These are phyloP conservation scores for Radiomyces spectabilis DNA, from an alignment of 192 early-diverging fungal genomes.

Conservation along the genomic window DNA sequence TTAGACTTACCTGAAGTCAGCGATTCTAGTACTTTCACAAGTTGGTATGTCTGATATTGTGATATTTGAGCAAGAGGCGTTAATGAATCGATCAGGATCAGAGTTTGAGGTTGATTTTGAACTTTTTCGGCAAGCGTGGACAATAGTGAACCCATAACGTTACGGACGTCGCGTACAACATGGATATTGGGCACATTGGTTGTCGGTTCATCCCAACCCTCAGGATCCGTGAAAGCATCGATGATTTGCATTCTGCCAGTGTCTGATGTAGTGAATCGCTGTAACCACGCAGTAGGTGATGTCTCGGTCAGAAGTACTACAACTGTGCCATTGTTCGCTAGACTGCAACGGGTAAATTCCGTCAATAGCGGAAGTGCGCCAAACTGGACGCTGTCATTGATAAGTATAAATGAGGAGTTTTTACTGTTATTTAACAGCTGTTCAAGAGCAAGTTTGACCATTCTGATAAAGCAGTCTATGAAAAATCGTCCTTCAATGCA, in stretches of 20 bases:
- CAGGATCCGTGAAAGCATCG: conserved; percentile 24
- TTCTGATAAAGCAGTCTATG: too few relatives aligned
- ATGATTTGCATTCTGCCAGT: conserved; percentile 2
- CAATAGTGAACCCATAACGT: not conserved
- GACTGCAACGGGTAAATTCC: conserved; percentile 3
- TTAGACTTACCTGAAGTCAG: conserved; percentile 21
- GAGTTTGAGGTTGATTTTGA: not conserved
- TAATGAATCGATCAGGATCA: conserved; percentile 22
- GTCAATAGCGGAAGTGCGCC: not conserved
- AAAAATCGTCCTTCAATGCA: too few relatives aligned
- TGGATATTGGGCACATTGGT: not conserved
- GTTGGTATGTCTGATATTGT: conserved; percentile 12
- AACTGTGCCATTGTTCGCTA: conserved; percentile 2
- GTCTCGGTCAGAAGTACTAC: conserved; percentile 15
- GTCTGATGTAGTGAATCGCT: not conserved
- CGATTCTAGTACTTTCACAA: conserved; percentile 8
- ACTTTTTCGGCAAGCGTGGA: not conserved
- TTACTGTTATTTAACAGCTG: conserved; percentile 18
- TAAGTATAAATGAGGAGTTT: conserved; percentile 5
- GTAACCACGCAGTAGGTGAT: conserved; percentile 9
- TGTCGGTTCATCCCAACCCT: conserved; percentile 16
- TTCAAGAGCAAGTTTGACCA: conserved; percentile 6
- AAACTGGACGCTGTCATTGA: conserved; percentile 11
- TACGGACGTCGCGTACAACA: not conserved
- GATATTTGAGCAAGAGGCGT: conserved; percentile 14